Evolutionary conservation across 78 protist genomes (phyloP).

Genomic region (Dictyostelium firmibasis): DNA sequence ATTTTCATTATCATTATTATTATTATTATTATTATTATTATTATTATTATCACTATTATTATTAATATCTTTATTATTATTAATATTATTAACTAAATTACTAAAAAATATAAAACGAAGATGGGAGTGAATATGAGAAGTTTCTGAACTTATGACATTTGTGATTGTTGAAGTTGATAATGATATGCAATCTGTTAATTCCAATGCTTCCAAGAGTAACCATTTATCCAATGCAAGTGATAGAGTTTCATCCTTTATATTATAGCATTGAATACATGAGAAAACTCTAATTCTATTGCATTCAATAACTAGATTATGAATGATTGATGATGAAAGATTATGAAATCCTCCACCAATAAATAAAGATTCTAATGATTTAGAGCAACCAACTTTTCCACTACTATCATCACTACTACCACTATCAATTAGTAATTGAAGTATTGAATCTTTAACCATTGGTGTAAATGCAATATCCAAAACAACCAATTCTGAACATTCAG

Average conservation of each 20-base stretch:
- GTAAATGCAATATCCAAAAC: slow-evolving; percentile 36
- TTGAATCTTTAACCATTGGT: slow-evolving; percentile 16
- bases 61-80: background rate
- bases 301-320: background rate
- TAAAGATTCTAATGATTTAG: slow-evolving; percentile 6
- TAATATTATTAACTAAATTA: background rate
- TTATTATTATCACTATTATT: background rate
- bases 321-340: background rate
- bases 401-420: background rate
- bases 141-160: background rate
- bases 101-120: slow-evolving; percentile 60
- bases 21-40: background rate
- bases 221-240: slow-evolving; percentile 3
- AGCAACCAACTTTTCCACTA: background rate
- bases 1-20: background rate
- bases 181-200: slow-evolving; percentile 56
- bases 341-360: slow-evolving; percentile 79
- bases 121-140: slow-evolving; percentile 42
- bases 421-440: background rate
- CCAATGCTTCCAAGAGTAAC: slow-evolving; percentile 49
- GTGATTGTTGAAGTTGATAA: slow-evolving; percentile 1
- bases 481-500: background rate
- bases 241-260: slow-evolving; percentile 16
- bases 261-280: slow-evolving; percentile 29
- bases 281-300: slow-evolving; percentile 36